Percentiles rank a stretch among this genome's conserved stretches.
Conservation (phyloP, 805 yeast species). For the Pichia heedii region DNA sequence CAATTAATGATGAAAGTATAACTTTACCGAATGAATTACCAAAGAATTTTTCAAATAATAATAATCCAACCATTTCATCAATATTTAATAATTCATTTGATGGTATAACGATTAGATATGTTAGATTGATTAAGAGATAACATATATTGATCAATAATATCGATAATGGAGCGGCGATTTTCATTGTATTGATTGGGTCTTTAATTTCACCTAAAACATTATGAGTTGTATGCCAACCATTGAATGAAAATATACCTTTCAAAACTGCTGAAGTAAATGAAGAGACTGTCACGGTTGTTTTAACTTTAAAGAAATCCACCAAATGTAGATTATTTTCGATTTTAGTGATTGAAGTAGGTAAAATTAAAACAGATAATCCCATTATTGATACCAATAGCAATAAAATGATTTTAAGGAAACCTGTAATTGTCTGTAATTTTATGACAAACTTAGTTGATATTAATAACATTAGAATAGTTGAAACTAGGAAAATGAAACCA, state of each 20-base stretch:
- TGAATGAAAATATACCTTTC: constrained; percentile 42
- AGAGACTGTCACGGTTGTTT: constrained; percentile 29
- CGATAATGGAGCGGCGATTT: constrained; percentile 45
- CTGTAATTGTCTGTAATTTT: constrained; percentile 50
- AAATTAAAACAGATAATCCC: constrained; percentile 46
- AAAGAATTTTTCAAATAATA: constrained; percentile 41
- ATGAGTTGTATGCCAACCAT: constrained; percentile 51
- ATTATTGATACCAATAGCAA: constrained; percentile 46
- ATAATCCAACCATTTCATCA: constrained; percentile 44
- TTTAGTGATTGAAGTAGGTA: constrained; percentile 39
- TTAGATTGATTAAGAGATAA: constrained; percentile 39
- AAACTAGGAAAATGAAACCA: constrained; percentile 33
- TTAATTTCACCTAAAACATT: constrained; percentile 45
- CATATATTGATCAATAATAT: constrained; percentile 34
- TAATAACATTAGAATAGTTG: constrained; percentile 41
- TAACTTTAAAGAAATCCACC: constrained; percentile 22
- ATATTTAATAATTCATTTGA: constrained; percentile 35
- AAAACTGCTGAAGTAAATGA: constrained; percentile 42
- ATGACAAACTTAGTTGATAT: constrained; percentile 53
- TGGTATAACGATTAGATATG: constrained; percentile 44
- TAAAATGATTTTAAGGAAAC: constrained; percentile 48
- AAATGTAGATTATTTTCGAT: constrained; percentile 34
- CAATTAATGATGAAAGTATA: constrained; percentile 40
- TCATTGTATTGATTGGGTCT: constrained; percentile 42
- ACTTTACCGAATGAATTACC: constrained; percentile 41